A percentile compares a stretch with the other conserved stretches of the same genome.
These are phyloP conservation scores for Trichoderma afroharzianum DNA, from an alignment of 2,329 filamentous ascomycete species.

Conservation along the genomic window DNA sequence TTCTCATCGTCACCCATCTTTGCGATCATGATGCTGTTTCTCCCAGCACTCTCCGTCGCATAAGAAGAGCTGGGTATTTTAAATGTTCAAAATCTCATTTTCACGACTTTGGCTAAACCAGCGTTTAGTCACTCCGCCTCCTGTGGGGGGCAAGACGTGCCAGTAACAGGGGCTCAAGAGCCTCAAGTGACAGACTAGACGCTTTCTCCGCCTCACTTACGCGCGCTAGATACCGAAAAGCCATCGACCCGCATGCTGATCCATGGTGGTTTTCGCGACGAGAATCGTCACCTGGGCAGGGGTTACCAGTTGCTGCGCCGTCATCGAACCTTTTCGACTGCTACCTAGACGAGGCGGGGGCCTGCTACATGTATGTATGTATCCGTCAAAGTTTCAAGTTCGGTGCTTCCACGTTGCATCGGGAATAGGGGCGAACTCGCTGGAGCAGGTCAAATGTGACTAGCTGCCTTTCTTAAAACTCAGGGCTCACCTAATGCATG, in stretches of 20 bases:
- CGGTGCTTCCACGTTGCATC: neutral
- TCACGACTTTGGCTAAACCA: neutral
- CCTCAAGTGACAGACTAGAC: conserved; percentile 6
- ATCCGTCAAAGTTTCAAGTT: neutral
- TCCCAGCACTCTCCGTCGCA: neutral
- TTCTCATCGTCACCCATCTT: conserved; percentile 10
- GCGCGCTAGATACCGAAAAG: neutral
- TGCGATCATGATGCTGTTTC: neutral
- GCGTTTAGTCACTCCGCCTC: neutral
- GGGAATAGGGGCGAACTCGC: neutral
- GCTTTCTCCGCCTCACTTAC: conserved; percentile 6
- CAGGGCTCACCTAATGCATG: neutral
- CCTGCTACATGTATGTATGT: neutral
- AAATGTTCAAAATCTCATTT: neutral
- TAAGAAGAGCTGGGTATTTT: neutral
- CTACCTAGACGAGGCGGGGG: neutral
- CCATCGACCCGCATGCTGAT: conserved; percentile 3
- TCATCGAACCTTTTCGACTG: neutral
- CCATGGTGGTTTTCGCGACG: neutral
- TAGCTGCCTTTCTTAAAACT: neutral
- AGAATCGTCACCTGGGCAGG: neutral
- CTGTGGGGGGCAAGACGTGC: neutral
- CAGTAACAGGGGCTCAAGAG: neutral
- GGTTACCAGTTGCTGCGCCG: neutral
- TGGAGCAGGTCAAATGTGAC: no score